Conservation (phyloP, 2,329 filamentous ascomycete species). For the Endoconidiophora laricicola region DNA sequence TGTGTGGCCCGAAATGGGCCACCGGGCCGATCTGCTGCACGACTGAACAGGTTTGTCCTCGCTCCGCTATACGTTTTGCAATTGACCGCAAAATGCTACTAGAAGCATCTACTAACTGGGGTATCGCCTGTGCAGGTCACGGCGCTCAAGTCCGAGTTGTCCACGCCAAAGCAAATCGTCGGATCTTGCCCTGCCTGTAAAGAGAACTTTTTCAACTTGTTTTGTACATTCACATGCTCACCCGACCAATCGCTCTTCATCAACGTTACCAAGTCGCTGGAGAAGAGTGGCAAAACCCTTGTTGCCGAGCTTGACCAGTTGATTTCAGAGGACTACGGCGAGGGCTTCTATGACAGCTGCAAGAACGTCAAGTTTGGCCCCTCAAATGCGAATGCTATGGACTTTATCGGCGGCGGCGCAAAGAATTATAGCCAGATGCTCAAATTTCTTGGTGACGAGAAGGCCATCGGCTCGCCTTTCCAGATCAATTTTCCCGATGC, state of each 20-base stretch:
- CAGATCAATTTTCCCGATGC: slow-evolving; percentile 75
- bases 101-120: slow-evolving; percentile 1
- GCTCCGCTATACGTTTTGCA: not conserved
- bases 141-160: slow-evolving; percentile 66
- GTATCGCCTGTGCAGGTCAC: slow-evolving; percentile 39
- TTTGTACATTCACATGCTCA: slow-evolving; percentile 96
- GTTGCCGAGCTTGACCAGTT: slow-evolving; percentile 86
- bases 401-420: slow-evolving; percentile 87
- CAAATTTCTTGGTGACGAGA: slow-evolving; percentile 86
- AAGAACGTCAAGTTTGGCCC: slow-evolving; percentile 98
- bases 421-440: slow-evolving; percentile 77
- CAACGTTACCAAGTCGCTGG: slow-evolving; percentile 65
- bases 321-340: slow-evolving; percentile 67
- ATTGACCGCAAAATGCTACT: not conserved
- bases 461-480: slow-evolving; percentile 81
- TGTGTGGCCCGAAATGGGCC: slow-evolving; percentile 81
- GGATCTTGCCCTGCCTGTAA: slow-evolving; percentile 92
- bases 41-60: slow-evolving; percentile 47
- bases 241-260: slow-evolving; percentile 91
- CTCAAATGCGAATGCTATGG: slow-evolving; percentile 84
- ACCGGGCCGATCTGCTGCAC: slow-evolving; percentile 73
- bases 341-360: slow-evolving; percentile 88
- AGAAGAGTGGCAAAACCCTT: slow-evolving; percentile 36
- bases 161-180: slow-evolving; percentile 76
- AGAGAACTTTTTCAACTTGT: slow-evolving; percentile 95